Base-by-base conservation (phyloP, 2,329 filamentous ascomycete genomes). In the Fusarium anguioides region DNA sequence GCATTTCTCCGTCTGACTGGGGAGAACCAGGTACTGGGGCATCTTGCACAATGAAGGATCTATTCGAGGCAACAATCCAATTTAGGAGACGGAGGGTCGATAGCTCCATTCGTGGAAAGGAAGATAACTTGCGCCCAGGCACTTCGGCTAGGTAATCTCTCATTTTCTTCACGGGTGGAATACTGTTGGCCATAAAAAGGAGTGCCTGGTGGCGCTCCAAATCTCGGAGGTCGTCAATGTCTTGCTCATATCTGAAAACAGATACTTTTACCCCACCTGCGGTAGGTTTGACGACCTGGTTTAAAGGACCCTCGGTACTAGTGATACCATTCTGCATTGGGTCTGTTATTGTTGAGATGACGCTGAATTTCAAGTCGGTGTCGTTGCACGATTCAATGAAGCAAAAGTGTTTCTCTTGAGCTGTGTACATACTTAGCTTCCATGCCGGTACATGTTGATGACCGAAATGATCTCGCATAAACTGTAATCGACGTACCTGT, bases 21-120 rank as follows among this genome's bases (percentile, higher is more conserved):
- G 45, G 41, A 18, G 37, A 18, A 5, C 62, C 49, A 15, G 61
- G 73, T 10, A 79, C 78, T 40, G 65, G 52, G 11, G 90, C 87
- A 17, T 96, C 89, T 69, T 95, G 89, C 42, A 95, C 83, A 61
- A 97, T 96, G 70, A 90, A 94, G 1, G 94, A 95, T 42, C 93
- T 85, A 72, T 97, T 97, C 0, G 94, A 97, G 1, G 94, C 92
- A 58, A 97, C 87, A 62, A 97, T 92, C 94, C 94, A 97, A 49
- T 92, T 86, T 20, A 97, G 80, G 1, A 97, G 77, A 20, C 88
- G 86, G 5, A 92, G 78, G 1, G 89, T 86, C 8, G 91, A 85
- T 4, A 87, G 85, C 1, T 89, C 86, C 11, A 97, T 83, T 18
- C 83, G 79, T 21, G 86, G 81, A 66, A 80, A 81, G 37, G 76